These are phyloP conservation scores for Kazachstania viticola DNA, from an alignment of 805 yeast species.

Conservation along the genomic window DNA sequence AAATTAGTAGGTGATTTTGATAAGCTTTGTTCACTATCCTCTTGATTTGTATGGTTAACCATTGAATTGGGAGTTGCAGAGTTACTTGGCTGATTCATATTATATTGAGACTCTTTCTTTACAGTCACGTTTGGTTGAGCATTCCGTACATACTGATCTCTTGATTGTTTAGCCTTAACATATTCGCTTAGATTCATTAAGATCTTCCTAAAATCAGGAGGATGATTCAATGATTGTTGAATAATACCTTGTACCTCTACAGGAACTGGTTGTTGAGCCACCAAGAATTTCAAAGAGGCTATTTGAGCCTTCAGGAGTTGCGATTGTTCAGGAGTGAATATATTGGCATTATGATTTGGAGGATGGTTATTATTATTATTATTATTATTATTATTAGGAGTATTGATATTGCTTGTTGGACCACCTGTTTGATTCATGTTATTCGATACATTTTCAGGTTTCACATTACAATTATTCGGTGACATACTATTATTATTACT, in stretches of 20 bases:
- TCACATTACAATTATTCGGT: neutral
- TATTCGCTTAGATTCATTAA: slow-evolving; percentile 20
- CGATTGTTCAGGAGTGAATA: slow-evolving; percentile 23
- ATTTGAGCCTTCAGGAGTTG: slow-evolving; percentile 25
- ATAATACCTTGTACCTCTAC: slow-evolving; percentile 17
- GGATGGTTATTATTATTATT: slow-evolving; percentile 3
- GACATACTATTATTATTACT: too few species aligned
- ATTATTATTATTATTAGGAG: neutral
- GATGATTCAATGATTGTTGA: slow-evolving; percentile 22
- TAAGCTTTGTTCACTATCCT: neutral
- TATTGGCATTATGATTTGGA: slow-evolving; percentile 3
- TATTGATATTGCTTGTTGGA: slow-evolving; percentile 1
- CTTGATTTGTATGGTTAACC: neutral
- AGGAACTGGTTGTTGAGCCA: slow-evolving; percentile 23
- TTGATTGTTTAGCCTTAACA: slow-evolving; percentile 11
- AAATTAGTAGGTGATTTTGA: neutral
- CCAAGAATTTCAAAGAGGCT: slow-evolving; percentile 24
- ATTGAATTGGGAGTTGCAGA: neutral
- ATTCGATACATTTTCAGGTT: neutral
- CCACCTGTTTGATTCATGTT: neutral
- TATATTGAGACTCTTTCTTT: neutral
- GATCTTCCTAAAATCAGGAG: slow-evolving; percentile 26
- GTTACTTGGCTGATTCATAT: neutral
- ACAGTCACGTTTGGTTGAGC: slow-evolving; percentile 1
- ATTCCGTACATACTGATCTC: neutral